Base-by-base conservation (phyloP, 2,329 filamentous ascomycete genomes). In the Orbilia brochopaga region DNA sequence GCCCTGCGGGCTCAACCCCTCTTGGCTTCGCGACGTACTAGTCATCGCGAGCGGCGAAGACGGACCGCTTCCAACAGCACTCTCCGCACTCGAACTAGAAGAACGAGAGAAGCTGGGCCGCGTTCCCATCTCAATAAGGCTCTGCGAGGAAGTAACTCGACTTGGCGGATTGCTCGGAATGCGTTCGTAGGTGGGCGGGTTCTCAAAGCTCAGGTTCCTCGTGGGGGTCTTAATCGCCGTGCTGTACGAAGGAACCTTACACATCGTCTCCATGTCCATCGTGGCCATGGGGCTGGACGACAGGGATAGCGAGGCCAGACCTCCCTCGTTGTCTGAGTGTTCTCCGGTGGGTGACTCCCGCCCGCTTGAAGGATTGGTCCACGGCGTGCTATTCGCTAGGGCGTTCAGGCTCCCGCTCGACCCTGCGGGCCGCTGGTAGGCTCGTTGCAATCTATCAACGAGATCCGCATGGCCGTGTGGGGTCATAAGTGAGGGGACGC, bases 241-340 rank as follows among this genome's bases (percentile, higher is more conserved):
- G 15, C 85, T 84, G 78, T 92, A 92, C 64, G 89, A 92, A 0
- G 90, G 90, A 1, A 92, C 89, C 74, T 89, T 89, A 78, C 83
- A 89, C 46, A 92, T 80, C 74, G 87, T 85, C 53, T 85, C 84
- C 74, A 90, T 80, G 73, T 89, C 86, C 17, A 70, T 13, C n/a
- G 52, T 46, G 15, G 54, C 19, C 23, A 35, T 59, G 0, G 66
- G 66, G 30, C 65, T 66, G 10, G 63, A 69, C 7, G 63, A 73
- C 19, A 69, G 69, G 5, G 61, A 59, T 17, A 51, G 37, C 48
- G 37, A 37, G 23, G 30, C 57, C 19, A 59, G 5, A 15, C n/a
- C 40, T 1, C 35, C 51, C 27, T 56, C 51, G 37, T n/a, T n/a
- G n/a, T n/a, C n/a, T n/a, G n/a, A n/a, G n/a, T 56, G 59, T 32